phyloP scores from a whole-genome alignment of 495 filamentous ascomycete species.

The Xylaria sp. region DNA sequence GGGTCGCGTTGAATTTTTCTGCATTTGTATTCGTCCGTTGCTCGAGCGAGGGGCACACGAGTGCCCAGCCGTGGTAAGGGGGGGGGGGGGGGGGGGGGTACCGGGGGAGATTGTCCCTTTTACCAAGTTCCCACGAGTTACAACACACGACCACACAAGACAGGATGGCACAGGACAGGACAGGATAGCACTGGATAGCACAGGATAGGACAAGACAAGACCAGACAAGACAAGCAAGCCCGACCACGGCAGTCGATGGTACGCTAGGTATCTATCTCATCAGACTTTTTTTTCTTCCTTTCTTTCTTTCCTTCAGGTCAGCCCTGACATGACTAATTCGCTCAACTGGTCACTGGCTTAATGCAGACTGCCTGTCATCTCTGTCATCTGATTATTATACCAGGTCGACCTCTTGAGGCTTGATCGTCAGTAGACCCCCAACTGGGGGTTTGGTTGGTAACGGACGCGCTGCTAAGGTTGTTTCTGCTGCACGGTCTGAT shows the following conservation, averaged over 20 bases:
- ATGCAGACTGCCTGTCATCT: slow-evolving; percentile 28
- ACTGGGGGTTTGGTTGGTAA: slow-evolving; percentile 13
- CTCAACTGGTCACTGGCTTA: slow-evolving; percentile 21
- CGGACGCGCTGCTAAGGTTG: not conserved
- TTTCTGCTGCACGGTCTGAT: slow-evolving; percentile 9
- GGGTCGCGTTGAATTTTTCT: slow-evolving; percentile 19
- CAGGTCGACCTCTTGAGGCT: slow-evolving; percentile 22
- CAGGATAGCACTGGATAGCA: no score
- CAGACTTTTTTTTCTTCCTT: slow-evolving; percentile 25
- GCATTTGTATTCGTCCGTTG: slow-evolving; percentile 25
- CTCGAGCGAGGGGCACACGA: slow-evolving; percentile 24
- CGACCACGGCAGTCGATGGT: slow-evolving; percentile 24
- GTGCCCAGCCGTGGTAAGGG: slow-evolving; percentile 2
- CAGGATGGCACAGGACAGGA: no score
- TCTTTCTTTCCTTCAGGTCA: slow-evolving; percentile 26
- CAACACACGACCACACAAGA: slow-evolving; percentile 13
- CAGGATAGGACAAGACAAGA: slow-evolving; percentile 9
- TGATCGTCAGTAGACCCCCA: slow-evolving; percentile 20
- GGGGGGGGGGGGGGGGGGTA: not conserved
- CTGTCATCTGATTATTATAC: slow-evolving; percentile 28
- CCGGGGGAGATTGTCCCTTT: slow-evolving; percentile 10
- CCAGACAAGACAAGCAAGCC: slow-evolving; percentile 14
- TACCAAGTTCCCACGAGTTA: slow-evolving; percentile 7
- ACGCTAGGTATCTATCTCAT: slow-evolving; percentile 20
- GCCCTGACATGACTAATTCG: slow-evolving; percentile 28